Percentiles rank a stretch among this genome's conserved stretches.
Conservation (phyloP, 306 rosid species). For the Medicago arabica region DNA sequence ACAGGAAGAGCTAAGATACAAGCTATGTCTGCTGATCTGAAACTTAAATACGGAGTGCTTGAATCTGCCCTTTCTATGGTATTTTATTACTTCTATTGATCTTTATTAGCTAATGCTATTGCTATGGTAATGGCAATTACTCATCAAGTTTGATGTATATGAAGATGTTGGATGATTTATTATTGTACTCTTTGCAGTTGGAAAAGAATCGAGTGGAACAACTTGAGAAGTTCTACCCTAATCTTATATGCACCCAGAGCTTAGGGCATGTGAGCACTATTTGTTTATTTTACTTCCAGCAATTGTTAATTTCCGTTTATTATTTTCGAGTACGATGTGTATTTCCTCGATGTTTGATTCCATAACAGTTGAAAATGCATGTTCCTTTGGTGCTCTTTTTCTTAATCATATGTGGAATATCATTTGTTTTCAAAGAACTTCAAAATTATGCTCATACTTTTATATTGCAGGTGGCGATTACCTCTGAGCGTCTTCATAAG, state of each 20-base stretch:
- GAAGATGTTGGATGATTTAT: slow-evolving; percentile 32
- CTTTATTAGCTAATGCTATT: slow-evolving; percentile 18
- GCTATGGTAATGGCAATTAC: slow-evolving; percentile 2
- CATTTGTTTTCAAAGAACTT: slow-evolving; percentile 22
- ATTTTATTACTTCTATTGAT: slow-evolving; percentile 36
- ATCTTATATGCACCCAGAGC: slow-evolving; percentile 87
- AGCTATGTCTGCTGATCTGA: slow-evolving; percentile 62
- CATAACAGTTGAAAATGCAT: slow-evolving; percentile 21
- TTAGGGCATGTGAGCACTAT: slow-evolving; percentile 81
- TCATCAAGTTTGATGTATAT: slow-evolving; percentile 31
- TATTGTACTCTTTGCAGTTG: slow-evolving; percentile 66
- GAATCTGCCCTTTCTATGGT: slow-evolving; percentile 83
- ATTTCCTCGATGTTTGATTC: slow-evolving; percentile 32
- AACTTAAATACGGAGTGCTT: slow-evolving; percentile 70
- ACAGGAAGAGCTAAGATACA: slow-evolving; percentile 79
- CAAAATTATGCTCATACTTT: slow-evolving; percentile 33
- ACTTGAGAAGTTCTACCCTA: slow-evolving; percentile 87
- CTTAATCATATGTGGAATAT: slow-evolving; percentile 18
- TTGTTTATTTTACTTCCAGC: slow-evolving; percentile 31
- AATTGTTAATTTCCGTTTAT: slow-evolving; percentile 29
- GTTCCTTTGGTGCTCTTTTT: slow-evolving; percentile 28
- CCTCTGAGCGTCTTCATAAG: slow-evolving; percentile 91
- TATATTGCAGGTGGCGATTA: slow-evolving; percentile 82
- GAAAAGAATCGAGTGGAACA: slow-evolving; percentile 80
- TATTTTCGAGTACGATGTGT: background rate